phyloP scores from a whole-genome alignment of 2,329 filamentous ascomycete genomes.

The Clarireedia monteithiana region DNA sequence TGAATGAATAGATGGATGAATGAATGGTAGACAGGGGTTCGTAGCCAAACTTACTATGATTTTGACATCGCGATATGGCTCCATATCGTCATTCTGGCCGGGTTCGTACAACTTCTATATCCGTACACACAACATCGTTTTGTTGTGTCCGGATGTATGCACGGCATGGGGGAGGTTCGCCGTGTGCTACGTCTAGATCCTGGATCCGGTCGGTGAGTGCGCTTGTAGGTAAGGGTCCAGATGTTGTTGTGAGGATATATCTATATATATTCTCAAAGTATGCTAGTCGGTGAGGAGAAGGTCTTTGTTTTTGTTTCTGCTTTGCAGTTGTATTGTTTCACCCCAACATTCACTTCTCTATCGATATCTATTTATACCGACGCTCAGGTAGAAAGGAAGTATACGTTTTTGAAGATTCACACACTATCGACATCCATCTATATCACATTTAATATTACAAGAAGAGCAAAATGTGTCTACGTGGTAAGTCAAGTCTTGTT shows the following conservation, averaged over 20 bases:
- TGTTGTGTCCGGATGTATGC: too few relatives aligned
- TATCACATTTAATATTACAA: neutral
- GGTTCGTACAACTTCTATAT: too few relatives aligned
- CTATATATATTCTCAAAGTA: neutral
- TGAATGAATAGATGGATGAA: too few relatives aligned
- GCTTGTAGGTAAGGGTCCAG: neutral
- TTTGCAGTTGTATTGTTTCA: neutral
- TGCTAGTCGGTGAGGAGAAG: constrained; percentile 1
- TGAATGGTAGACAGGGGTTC: too few relatives aligned
- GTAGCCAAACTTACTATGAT: too few relatives aligned
- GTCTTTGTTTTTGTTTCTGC: neutral
- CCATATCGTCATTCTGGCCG: too few relatives aligned
- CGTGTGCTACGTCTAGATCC: neutral
- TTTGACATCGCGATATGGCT: too few relatives aligned
- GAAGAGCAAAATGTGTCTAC: neutral
- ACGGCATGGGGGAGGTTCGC: neutral
- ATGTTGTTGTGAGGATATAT: constrained; percentile 4
- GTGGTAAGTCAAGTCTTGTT: neutral
- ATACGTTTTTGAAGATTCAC: too few relatives aligned
- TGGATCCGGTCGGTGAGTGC: neutral
- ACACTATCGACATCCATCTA: neutral
- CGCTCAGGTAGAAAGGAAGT: too few relatives aligned
- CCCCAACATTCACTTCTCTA: too few relatives aligned
- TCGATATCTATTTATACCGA: too few relatives aligned
- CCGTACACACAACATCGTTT: too few relatives aligned